These are phyloP conservation scores for Xanthoconium stramineum DNA, from an alignment of 768 basidiomycete genomes.

Conservation along the genomic window DNA sequence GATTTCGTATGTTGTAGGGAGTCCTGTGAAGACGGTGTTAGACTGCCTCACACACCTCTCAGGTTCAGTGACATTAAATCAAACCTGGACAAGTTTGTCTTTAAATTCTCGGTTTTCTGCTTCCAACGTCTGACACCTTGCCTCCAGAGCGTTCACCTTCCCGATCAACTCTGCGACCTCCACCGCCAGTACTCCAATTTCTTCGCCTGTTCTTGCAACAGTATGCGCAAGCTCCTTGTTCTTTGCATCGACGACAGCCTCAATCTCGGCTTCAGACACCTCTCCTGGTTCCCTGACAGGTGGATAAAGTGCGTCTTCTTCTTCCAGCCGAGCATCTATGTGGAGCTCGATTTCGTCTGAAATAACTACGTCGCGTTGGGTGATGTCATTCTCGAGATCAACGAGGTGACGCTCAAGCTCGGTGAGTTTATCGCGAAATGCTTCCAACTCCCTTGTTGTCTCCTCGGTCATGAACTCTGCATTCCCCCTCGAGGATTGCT, in stretches of 20 bases:
- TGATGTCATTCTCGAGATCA: conserved; percentile 36
- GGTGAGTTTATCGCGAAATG: conserved; percentile 28
- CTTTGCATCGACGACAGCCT: conserved; percentile 24
- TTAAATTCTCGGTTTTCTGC: conserved; percentile 28
- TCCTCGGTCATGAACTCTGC: not conserved
- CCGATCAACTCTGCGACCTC: conserved; percentile 32
- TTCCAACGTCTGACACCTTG: conserved; percentile 20
- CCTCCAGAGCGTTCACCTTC: conserved; percentile 26
- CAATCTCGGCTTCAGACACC: conserved; percentile 21
- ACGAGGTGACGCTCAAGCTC: conserved; percentile 27
- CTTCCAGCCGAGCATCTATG: conserved; percentile 29
- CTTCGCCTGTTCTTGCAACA: conserved; percentile 21
- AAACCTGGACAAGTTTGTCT: conserved; percentile 25
- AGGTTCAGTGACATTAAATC: conserved; percentile 2
- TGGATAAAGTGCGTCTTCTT: conserved; percentile 23
- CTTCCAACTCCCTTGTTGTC: conserved; percentile 22
- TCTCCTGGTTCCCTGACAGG: conserved; percentile 14
- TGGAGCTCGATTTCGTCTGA: conserved; percentile 30
- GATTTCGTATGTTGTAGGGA: conserved; percentile 6
- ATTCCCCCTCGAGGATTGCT: not conserved
- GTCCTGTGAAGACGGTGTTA: conserved; percentile 11
- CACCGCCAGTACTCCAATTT: conserved; percentile 31
- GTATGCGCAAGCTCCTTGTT: conserved; percentile 16
- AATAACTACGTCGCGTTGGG: conserved; percentile 31
- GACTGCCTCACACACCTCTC: not conserved